A percentile compares a stretch with the other conserved stretches of the same genome.
phyloP scores from a whole-genome alignment of 1,139 yeast genomes.

The Arxiozyma bovina region DNA sequence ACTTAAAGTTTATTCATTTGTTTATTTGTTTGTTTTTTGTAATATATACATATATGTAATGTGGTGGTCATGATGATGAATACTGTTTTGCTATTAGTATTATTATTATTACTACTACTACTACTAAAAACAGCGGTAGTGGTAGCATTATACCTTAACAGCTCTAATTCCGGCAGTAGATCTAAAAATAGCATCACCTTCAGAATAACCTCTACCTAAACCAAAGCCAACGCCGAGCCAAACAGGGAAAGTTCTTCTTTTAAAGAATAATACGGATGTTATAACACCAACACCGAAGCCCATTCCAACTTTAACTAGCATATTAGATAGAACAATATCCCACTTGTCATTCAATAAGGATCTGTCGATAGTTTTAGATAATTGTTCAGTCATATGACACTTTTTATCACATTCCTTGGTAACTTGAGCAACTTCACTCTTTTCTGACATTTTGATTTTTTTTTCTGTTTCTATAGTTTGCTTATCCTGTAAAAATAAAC shows the following conservation, averaged over 20 bases:
- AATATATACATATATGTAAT: background rate
- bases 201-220: constrained; percentile 93
- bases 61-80: background rate
- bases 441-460: constrained; percentile 5
- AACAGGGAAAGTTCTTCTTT: constrained; percentile 92
- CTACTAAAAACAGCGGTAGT: background rate
- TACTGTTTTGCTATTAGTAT: background rate
- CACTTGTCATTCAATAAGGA: constrained; percentile 76
- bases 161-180: constrained; percentile 66
- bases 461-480: background rate
- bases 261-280: constrained; percentile 83
- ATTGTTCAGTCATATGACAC: background rate
- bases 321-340: constrained; percentile 94
- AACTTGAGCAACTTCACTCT: background rate
- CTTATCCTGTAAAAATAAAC: background rate
- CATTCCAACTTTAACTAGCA: constrained; percentile 90
- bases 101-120: background rate
- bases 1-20: background rate
- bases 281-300: constrained; percentile 97
- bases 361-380: constrained; percentile 7
- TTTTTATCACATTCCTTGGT: background rate
- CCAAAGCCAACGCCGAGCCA: constrained; percentile 97
- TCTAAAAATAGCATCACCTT: constrained; percentile 95
- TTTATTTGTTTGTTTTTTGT: background rate
- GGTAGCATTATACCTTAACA: constrained; percentile 44